phyloP scores from a whole-genome alignment of 352 stramenopile species.

The Pythium volutum region DNA sequence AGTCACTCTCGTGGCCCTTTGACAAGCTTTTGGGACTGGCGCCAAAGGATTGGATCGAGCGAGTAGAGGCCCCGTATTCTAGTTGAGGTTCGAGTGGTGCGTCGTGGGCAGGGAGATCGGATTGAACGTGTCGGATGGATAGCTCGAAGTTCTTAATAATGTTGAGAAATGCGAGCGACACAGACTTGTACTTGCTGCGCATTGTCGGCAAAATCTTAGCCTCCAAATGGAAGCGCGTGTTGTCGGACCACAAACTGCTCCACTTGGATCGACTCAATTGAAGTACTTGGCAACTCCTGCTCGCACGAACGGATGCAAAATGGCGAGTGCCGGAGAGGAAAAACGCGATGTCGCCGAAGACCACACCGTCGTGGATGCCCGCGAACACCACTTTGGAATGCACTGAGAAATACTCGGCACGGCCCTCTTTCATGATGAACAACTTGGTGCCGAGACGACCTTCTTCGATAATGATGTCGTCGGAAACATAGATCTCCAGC shows the following conservation, averaged over 20 bases:
- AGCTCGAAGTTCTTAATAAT: constrained; percentile 33
- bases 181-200: constrained; percentile 21
- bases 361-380: constrained; percentile 20
- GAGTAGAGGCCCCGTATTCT: background rate
- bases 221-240: constrained; percentile 22
- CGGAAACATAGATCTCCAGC: constrained; percentile 55
- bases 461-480: constrained; percentile 54
- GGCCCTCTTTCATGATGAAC: constrained; percentile 50
- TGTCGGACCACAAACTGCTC: constrained; percentile 44
- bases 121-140: constrained; percentile 6
- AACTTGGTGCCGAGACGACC: constrained; percentile 41
- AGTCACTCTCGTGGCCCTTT: background rate
- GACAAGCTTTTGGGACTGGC: background rate
- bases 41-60: constrained; percentile 1
- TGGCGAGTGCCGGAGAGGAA: constrained; percentile 40
- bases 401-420: constrained; percentile 41
- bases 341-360: constrained; percentile 68
- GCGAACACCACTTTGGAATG: constrained; percentile 39
- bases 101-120: background rate
- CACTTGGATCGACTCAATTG: constrained; percentile 44
- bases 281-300: constrained; percentile 55
- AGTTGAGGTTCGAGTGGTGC: too few species aligned
- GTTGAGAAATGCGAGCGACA: constrained; percentile 21
- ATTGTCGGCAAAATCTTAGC: constrained; percentile 22
- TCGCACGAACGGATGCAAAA: constrained; percentile 39